Percentiles rank a stretch among this genome's conserved stretches.
These are phyloP conservation scores for Trametes coccinea DNA, from an alignment of 768 basidiomycete genomes.

Conservation along the genomic window DNA sequence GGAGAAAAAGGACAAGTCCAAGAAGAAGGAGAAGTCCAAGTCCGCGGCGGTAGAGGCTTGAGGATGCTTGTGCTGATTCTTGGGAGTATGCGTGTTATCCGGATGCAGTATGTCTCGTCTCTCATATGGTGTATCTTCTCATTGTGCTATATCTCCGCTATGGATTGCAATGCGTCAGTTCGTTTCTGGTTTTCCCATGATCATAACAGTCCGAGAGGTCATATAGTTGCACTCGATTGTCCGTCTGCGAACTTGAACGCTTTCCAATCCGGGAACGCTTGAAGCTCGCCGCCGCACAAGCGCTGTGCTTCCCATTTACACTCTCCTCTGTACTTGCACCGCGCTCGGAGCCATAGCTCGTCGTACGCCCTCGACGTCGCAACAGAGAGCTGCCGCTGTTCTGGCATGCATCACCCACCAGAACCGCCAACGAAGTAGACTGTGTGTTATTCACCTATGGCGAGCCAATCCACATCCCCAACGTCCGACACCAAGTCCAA, in stretches of 20 bases:
- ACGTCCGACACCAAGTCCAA: conserved; percentile 51
- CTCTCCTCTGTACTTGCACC: neutral
- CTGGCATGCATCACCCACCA: too few species aligned
- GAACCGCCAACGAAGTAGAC: neutral
- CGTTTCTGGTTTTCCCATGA: neutral
- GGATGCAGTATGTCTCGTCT: conserved; percentile 2
- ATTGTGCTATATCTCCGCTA: conserved; percentile 9
- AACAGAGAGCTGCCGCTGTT: too few species aligned
- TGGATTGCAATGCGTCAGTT: neutral
- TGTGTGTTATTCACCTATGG: neutral
- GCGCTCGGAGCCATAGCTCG: neutral
- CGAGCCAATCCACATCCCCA: conserved; percentile 16
- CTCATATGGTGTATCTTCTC: conserved; percentile 1
- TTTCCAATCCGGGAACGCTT: neutral
- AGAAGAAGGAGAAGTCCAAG: conserved; percentile 28
- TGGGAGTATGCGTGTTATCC: neutral
- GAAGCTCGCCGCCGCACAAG: too few species aligned
- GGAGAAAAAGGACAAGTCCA: conserved; percentile 34
- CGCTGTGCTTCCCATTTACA: neutral
- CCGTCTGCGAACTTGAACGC: neutral
- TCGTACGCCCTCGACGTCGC: too few species aligned
- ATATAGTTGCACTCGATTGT: neutral
- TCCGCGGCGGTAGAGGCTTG: conserved; percentile 12
- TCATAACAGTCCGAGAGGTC: neutral
- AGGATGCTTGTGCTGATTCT: conserved; percentile 22